A percentile compares a stretch with the other conserved stretches of the same genome.
Conservation (phyloP, 2,329 filamentous ascomycete species). For the Calonectria multiphialidica region DNA sequence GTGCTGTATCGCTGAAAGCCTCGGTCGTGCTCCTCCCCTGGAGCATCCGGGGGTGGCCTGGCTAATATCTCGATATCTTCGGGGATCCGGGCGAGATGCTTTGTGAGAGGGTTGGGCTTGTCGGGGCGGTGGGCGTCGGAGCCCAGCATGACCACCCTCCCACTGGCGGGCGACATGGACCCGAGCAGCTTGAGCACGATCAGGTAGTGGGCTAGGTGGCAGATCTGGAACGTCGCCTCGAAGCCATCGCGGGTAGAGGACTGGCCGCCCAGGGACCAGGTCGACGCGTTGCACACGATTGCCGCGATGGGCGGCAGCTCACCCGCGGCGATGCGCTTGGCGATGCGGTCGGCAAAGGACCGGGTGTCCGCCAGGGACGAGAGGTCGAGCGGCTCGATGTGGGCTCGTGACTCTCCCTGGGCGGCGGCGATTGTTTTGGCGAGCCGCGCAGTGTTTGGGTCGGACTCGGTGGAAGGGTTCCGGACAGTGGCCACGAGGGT, state of each 20-base stretch:
- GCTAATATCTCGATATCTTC: slow-evolving; percentile 12
- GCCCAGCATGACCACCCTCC: slow-evolving; percentile 30
- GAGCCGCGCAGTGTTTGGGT: slow-evolving; percentile 46
- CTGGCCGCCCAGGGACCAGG: slow-evolving; percentile 26
- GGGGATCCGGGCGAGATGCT: slow-evolving; percentile 24
- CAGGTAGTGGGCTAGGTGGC: slow-evolving; percentile 35
- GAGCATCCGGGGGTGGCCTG: slow-evolving; percentile 11
- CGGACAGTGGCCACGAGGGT: slow-evolving; percentile 50
- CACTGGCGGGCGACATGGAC: slow-evolving; percentile 25
- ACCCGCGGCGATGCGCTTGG: not conserved
- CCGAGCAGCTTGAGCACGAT: slow-evolving; percentile 36
- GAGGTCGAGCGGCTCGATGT: slow-evolving; percentile 34
- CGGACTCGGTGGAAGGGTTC: slow-evolving; percentile 40
- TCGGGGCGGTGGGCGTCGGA: slow-evolving; percentile 31
- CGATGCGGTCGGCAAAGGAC: slow-evolving; percentile 14
- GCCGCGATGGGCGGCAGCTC: slow-evolving; percentile 29
- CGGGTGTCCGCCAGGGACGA: slow-evolving; percentile 18
- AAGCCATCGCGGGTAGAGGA: slow-evolving; percentile 26
- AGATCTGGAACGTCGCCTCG: slow-evolving; percentile 37
- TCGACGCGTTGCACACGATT: slow-evolving; percentile 38
- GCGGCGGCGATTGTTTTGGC: slow-evolving; percentile 32
- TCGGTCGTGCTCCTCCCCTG: slow-evolving; percentile 30
- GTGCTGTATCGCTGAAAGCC: slow-evolving; percentile 41
- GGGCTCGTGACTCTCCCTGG: not conserved
- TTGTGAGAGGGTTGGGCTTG: slow-evolving; percentile 28